These are phyloP conservation scores for Recurvomyces mirabilis DNA, from an alignment of 495 filamentous ascomycete species.

Conservation along the genomic window DNA sequence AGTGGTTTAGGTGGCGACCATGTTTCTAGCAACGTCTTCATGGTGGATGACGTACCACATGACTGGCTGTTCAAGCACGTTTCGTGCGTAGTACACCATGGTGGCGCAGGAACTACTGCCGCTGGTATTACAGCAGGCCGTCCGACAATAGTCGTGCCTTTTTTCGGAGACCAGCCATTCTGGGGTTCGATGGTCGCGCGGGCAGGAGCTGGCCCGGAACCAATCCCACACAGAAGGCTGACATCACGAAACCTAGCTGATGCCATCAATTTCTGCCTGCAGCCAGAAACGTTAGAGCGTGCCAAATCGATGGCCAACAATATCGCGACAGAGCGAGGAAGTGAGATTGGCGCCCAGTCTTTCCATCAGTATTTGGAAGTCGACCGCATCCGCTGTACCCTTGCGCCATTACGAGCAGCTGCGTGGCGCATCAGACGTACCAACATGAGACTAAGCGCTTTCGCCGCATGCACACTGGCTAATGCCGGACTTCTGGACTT, in stretches of 20 bases:
- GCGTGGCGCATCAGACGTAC: conserved; percentile 33
- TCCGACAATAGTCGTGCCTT: conserved; percentile 51
- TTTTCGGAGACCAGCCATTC: conserved; percentile 54
- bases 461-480: conserved; percentile 29
- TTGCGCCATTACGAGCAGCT: conserved; percentile 25
- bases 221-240: conserved; percentile 36
- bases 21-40: conserved; percentile 39
- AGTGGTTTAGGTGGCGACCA: conserved; percentile 42
- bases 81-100: conserved; percentile 51
- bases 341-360: conserved; percentile 28
- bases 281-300: conserved; percentile 26
- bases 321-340: conserved; percentile 32
- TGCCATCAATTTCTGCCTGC: conserved; percentile 31
- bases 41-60: conserved; percentile 50
- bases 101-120: conserved; percentile 59
- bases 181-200: conserved; percentile 45
- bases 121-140: conserved; percentile 45
- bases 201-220: conserved; percentile 40
- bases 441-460: conserved; percentile 28
- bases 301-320: conserved; percentile 28
- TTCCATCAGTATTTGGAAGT: conserved; percentile 32
- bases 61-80: conserved; percentile 58
- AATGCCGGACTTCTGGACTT: conserved; percentile 30
- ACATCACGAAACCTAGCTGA: conserved; percentile 34
- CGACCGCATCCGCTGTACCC: conserved; percentile 28